Evolutionary conservation across 2,329 filamentous ascomycete species (phyloP).

Genomic region (Malbranchea zuffiana): DNA sequence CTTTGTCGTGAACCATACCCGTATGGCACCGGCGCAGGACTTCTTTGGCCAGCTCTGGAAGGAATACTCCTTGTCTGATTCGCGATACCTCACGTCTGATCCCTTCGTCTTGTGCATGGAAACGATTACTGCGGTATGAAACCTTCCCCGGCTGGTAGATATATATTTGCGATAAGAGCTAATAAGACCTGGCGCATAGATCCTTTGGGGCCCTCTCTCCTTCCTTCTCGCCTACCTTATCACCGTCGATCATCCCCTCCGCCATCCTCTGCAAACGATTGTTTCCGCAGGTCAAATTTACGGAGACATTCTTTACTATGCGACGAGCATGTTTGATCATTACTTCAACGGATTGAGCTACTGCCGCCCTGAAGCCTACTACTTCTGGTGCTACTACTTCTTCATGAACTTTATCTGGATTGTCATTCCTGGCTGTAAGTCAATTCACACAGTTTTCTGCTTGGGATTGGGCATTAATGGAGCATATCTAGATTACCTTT

Average conservation of each 20-base stretch:
- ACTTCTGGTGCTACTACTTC: conserved; percentile 57
- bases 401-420: conserved; percentile 59
- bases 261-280: conserved; percentile 49
- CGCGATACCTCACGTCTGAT: conserved; percentile 71
- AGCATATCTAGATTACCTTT: conserved; percentile 23
- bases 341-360: conserved; percentile 44
- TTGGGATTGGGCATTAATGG: background rate
- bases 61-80: conserved; percentile 79
- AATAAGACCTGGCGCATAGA: conserved; percentile 48
- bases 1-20: conserved; percentile 59
- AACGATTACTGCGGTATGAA: conserved; percentile 59
- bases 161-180: conserved; percentile 29
- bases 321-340: conserved; percentile 52
- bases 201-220: conserved; percentile 52
- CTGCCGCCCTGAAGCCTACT: conserved; percentile 51
- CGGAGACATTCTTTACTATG: conserved; percentile 54
- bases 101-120: conserved; percentile 82
- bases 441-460: background rate
- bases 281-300: conserved; percentile 55
- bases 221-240: conserved; percentile 47
- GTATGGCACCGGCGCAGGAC: conserved; percentile 56
- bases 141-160: background rate
- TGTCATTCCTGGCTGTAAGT: conserved; percentile 46
- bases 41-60: conserved; percentile 85
- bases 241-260: conserved; percentile 43